Evolutionary conservation across 108 stramenopile species (phyloP), one percentile per base, ranked within the genome.

Genomic region (Nitzschia sp.): DNA sequence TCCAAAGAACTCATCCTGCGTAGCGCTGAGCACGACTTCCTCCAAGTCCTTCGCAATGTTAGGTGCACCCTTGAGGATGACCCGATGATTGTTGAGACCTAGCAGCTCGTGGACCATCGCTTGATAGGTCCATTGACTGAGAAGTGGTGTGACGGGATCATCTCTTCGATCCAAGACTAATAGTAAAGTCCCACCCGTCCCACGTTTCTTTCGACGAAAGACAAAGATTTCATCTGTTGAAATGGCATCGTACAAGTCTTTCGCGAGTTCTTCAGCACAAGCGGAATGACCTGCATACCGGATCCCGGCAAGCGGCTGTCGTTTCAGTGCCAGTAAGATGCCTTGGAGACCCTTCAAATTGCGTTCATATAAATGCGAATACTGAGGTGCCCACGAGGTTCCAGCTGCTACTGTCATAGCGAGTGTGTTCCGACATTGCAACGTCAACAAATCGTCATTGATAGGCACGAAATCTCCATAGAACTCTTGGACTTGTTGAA

Each of bases 71-170:
- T 92, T 85, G 44, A 99, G 83, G 16, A 93, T 80, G 46, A 98
- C 97, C 6, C 98, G 87, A 72, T 97, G 97, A 76, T 97, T 96
- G 53, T 97, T 97, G 50, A 99, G 72, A 27, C 99, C 99, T 55
- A 99, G 47, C 32, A 98, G 79, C 83, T 99, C 99, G 66, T 99
- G 99, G 1, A 99, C 97, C 99, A 99, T 99, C 60, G 99, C 99
- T 70, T 99, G 99, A 75, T 99, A 99, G 3, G 99, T 99, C 99
- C 99, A 99, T 76, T 99, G 99, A 68, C 80, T 85, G 45, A 99
- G 78, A 25, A 99, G 76, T 23, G 99, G 99, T 11, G 99, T 99
- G 26, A 99, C 97, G 2, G 98, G 97, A 85, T 99, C 99, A 70
- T 99, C 99, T 62, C 91, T 69, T 55, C 99, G 81, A 83, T 99